A percentile compares a stretch with the other conserved stretches of the same genome.
Conservation (phyloP, 108 stramenopile genomes). For the Cyclostephanos tholiformis region DNA sequence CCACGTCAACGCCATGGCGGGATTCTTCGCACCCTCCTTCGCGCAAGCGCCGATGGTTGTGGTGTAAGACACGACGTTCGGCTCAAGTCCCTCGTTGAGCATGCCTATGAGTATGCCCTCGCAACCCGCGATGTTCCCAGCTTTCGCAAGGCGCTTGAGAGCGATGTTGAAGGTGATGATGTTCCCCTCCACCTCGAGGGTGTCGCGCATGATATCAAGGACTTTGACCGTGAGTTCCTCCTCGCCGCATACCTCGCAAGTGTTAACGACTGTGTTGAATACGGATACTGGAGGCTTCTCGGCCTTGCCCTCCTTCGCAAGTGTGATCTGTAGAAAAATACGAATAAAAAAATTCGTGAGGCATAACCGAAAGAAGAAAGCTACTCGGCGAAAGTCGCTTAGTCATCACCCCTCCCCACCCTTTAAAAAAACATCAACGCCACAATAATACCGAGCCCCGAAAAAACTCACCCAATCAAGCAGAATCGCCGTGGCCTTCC, state of each 20-base stretch:
- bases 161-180: slow-evolving; percentile 92
- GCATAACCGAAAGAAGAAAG: background rate
- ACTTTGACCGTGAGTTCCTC: slow-evolving; percentile 82
- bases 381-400: background rate
- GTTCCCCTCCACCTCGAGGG: slow-evolving; percentile 85
- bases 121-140: slow-evolving; percentile 66
- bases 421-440: too few relatives aligned
- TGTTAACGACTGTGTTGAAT: slow-evolving; percentile 89
- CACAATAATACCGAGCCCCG: too few relatives aligned
- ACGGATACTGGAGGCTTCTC: slow-evolving; percentile 79
- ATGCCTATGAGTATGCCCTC: slow-evolving; percentile 90
- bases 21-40: slow-evolving; percentile 60
- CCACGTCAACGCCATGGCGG: slow-evolving; percentile 75
- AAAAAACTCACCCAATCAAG: slow-evolving; percentile 82
- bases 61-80: slow-evolving; percentile 88
- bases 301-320: slow-evolving; percentile 63
- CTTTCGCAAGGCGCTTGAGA: slow-evolving; percentile 85
- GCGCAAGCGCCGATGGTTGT: slow-evolving; percentile 87
- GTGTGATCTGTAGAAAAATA: slow-evolving; percentile 40
- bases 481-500: slow-evolving; percentile 79
- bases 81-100: slow-evolving; percentile 80
- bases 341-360: background rate
- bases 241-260: slow-evolving; percentile 89
- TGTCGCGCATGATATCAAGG: slow-evolving; percentile 81
- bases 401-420: too few relatives aligned